phyloP scores from a whole-genome alignment of 1,284 basidiomycete species.

The Leucoagaricus sp. region DNA sequence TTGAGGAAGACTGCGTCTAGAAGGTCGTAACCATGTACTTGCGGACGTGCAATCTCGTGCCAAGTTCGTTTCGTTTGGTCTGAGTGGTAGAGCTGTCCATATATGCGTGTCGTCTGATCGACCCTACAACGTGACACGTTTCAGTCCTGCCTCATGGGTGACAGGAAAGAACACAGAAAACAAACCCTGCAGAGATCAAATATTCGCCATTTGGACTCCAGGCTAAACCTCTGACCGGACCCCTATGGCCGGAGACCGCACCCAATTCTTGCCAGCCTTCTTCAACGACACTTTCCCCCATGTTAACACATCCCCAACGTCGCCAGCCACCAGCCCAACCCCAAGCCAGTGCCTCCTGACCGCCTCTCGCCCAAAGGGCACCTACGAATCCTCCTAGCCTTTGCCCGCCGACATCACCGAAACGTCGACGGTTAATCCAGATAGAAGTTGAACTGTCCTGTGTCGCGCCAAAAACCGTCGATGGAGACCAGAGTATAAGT shows the following conservation, averaged over 20 bases:
- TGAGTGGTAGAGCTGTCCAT: conserved; percentile 51
- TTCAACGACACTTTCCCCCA: conserved; percentile 19
- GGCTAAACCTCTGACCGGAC: conserved; percentile 72
- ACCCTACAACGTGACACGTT: conserved; percentile 42
- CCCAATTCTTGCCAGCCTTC: conserved; percentile 74
- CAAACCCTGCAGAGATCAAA: conserved; percentile 80
- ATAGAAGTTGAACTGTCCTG: conserved; percentile 59
- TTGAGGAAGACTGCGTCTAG: conserved; percentile 79
- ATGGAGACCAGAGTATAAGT: conserved; percentile 88
- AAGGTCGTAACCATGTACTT: conserved; percentile 94
- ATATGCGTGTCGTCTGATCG: conserved; percentile 90
- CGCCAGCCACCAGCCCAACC: conserved; percentile 94
- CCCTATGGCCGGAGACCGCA: conserved; percentile 83
- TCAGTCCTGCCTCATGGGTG: not conserved
- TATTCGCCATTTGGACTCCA: conserved; percentile 89
- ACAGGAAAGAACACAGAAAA: not conserved
- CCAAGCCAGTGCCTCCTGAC: conserved; percentile 74
- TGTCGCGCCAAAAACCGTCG: conserved; percentile 44
- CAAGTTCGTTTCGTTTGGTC: conserved; percentile 44
- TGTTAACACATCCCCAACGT: conserved; percentile 62
- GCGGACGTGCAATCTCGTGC: conserved; percentile 89
- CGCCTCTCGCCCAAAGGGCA: conserved; percentile 70
- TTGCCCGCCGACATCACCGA: conserved; percentile 90
- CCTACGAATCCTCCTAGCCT: conserved; percentile 90
- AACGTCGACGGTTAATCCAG: conserved; percentile 88